A percentile compares a stretch with the other conserved stretches of the same genome.
These are phyloP conservation scores for Salix koriyanagi DNA, from an alignment of 345 rosid genomes.

Conservation along the genomic window DNA sequence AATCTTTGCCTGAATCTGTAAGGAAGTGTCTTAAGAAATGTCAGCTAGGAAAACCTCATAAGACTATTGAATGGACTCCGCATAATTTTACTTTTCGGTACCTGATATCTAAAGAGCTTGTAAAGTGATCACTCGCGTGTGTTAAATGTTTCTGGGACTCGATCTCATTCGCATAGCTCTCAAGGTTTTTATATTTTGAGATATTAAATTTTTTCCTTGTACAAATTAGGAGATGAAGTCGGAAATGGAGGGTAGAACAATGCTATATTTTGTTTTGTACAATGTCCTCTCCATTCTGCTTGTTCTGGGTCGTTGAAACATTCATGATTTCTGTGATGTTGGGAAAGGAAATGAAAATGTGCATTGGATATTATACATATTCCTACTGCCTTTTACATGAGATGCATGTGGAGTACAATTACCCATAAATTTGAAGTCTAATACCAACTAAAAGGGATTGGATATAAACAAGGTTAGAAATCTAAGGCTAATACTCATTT, in stretches of 20 bases:
- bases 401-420: not conserved
- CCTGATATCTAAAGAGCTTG: slow-evolving; percentile 76
- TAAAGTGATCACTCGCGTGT: slow-evolving; percentile 32
- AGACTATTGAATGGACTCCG: slow-evolving; percentile 83
- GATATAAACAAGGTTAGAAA: too few species aligned
- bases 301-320: not conserved
- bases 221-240: slow-evolving; percentile 26
- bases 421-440: too few species aligned
- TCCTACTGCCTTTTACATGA: not conserved
- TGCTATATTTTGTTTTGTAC: slow-evolving; percentile 8
- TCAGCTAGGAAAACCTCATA: slow-evolving; percentile 54
- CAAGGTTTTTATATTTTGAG: slow-evolving; percentile 10
- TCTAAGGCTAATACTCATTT: too few species aligned
- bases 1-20: slow-evolving; percentile 56
- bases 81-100: slow-evolving; percentile 82
- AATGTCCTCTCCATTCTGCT: slow-evolving; percentile 8
- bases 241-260: slow-evolving; percentile 17
- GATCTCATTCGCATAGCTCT: slow-evolving; percentile 6
- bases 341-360: slow-evolving; percentile 2
- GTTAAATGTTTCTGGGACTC: not conserved
- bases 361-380: slow-evolving; percentile 15
- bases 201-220: slow-evolving; percentile 22
- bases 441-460: too few species aligned
- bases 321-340: slow-evolving; percentile 12
- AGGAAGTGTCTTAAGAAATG: slow-evolving; percentile 50